Percentiles rank a stretch among this genome's conserved stretches.
phyloP scores from a whole-genome alignment of 2,329 filamentous ascomycete genomes.

The Teratosphaeria pseudoeucalypti region DNA sequence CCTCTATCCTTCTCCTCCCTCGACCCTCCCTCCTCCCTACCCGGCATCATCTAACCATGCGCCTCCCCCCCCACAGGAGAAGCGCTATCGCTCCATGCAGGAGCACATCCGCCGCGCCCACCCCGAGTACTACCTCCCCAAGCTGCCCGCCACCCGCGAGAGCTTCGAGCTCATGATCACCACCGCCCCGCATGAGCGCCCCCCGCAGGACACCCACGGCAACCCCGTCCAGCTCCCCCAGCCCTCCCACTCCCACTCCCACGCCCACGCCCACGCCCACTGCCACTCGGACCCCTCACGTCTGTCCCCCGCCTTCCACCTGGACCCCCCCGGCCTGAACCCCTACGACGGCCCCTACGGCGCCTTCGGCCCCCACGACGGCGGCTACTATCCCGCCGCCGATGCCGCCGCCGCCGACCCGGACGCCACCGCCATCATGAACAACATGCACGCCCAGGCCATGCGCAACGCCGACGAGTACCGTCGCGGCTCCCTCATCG shows the following conservation, averaged over 20 bases:
- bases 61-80: constrained; percentile 53
- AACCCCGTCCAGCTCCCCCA: constrained; percentile 13
- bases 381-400: constrained; percentile 32
- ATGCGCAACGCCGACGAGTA: constrained; percentile 57
- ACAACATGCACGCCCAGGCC: constrained; percentile 45
- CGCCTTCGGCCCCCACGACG: constrained; percentile 32
- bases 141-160: constrained; percentile 94
- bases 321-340: constrained; percentile 23
- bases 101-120: constrained; percentile 97
- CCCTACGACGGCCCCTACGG: constrained; percentile 26
- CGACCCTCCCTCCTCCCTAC: no score
- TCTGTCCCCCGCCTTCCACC: constrained; percentile 26
- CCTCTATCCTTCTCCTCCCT: no score
- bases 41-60: constrained; percentile 19
- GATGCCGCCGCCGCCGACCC: constrained; percentile 50
- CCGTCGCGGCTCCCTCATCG: constrained; percentile 51
- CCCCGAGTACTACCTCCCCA: constrained; percentile 92
- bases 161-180: constrained; percentile 96
- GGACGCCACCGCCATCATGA: constrained; percentile 47
- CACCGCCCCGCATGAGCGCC: constrained; percentile 67
- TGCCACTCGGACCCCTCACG: constrained; percentile 26
- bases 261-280: neutral
- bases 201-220: constrained; percentile 38
- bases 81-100: constrained; percentile 96
- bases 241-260: neutral